A percentile compares a stretch with the other conserved stretches of the same genome.
phyloP scores from a whole-genome alignment of 805 yeast genomes.

The Saturnispora besseyi region DNA sequence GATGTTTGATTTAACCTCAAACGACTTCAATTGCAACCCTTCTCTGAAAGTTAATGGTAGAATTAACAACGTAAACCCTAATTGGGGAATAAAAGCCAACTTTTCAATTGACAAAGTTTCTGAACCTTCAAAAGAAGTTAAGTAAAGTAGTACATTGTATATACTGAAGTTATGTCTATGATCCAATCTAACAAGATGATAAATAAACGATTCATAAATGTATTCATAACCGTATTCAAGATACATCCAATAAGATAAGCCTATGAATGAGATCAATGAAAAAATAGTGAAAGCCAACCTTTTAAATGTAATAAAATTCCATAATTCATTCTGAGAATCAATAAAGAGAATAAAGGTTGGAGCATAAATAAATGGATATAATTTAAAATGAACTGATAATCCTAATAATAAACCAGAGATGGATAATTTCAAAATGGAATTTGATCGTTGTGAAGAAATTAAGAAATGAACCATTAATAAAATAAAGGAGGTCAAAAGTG shows the following conservation, averaged over 20 bases:
- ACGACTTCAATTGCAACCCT: conserved; percentile 12
- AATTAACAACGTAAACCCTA: conserved; percentile 46
- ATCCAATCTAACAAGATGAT: conserved; percentile 76
- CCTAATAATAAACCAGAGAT: conserved; percentile 53
- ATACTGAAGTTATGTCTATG: conserved; percentile 93
- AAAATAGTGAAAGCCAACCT: conserved; percentile 36
- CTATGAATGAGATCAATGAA: conserved; percentile 35
- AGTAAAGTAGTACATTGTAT: conserved; percentile 68
- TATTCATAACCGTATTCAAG: conserved; percentile 64
- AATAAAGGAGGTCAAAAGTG: conserved; percentile 71
- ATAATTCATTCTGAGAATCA: conserved; percentile 24
- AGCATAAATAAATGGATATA: conserved; percentile 83
- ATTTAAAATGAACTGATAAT: conserved; percentile 75
- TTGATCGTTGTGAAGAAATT: conserved; percentile 21
- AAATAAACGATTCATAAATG: conserved; percentile 66
- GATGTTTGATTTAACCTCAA: conserved; percentile 17
- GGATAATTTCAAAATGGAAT: conserved; percentile 7
- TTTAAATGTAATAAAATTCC: conserved; percentile 33
- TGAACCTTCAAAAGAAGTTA: conserved; percentile 36
- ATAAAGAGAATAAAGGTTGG: conserved; percentile 51
- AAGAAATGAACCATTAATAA: conserved; percentile 47
- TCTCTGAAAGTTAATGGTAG: conserved; percentile 43
- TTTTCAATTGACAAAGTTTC: conserved; percentile 17
- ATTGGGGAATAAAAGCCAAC: conserved; percentile 79
- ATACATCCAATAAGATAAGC: conserved; percentile 55